phyloP scores from a whole-genome alignment of 1,139 yeast genomes.

The Sugiyamaella neomexicana region DNA sequence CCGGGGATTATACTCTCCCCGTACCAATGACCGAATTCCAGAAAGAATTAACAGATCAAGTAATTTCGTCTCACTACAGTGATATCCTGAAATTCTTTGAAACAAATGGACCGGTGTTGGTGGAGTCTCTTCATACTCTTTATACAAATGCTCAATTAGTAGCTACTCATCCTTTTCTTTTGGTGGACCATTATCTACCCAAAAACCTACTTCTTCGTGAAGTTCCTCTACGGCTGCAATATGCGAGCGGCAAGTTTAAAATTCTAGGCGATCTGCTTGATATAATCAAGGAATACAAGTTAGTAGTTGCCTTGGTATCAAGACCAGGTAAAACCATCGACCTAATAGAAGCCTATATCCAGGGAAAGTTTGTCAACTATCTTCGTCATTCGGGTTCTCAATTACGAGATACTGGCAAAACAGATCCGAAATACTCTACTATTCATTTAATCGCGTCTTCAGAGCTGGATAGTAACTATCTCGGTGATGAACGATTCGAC shows the following conservation, averaged over 20 bases:
- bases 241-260: constrained; percentile 82
- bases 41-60: constrained; percentile 88
- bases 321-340: constrained; percentile 68
- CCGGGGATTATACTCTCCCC: constrained; percentile 78
- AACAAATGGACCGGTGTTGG: constrained; percentile 54
- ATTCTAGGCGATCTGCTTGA: constrained; percentile 56
- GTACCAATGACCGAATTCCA: constrained; percentile 90
- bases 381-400: constrained; percentile 62
- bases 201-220: constrained; percentile 76
- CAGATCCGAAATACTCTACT: constrained; percentile 32
- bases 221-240: constrained; percentile 70
- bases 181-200: constrained; percentile 85
- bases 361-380: constrained; percentile 67
- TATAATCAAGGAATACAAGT: constrained; percentile 43
- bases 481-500: constrained; percentile 48
- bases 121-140: constrained; percentile 62
- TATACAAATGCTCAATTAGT: constrained; percentile 74
- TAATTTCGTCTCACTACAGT: constrained; percentile 84
- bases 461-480: constrained; percentile 32
- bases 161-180: constrained; percentile 82
- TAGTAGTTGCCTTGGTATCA: constrained; percentile 54
- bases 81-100: constrained; percentile 88
- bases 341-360: constrained; percentile 69
- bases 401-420: constrained; percentile 30
- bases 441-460: constrained; percentile 40